Base-by-base conservation (phyloP, 2,329 filamentous ascomycete species). In the Trichoderma hamatum region DNA sequence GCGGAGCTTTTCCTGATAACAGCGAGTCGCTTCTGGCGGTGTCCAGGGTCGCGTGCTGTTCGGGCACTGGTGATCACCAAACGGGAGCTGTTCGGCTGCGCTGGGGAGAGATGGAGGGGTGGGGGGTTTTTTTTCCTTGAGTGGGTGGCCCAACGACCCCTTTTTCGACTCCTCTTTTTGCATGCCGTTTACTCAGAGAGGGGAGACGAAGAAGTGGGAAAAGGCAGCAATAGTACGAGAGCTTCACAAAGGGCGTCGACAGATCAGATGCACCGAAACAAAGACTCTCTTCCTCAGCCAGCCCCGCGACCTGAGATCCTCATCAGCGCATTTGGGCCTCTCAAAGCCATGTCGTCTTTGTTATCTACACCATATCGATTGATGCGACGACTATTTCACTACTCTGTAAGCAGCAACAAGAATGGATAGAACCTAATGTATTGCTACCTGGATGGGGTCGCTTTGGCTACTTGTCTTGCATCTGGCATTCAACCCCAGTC, bases 11-110 rank as follows among this genome's bases (percentile, higher is more conserved):
- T n/a, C 56, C 49, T 54, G 30, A 58, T 59, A 65, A 49, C 64
- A 39, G 30, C 54, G 54, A 61, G 59, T 43, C 34, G 34, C 54
- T 54, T 60, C 56, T 60, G 46, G 65, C 56, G 65, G 55, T 68
- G 64, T 59, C 64, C 59, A 58, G 67, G 67, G 59, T 69, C 67
- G 67, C 67, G 67, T 69, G 67, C 67, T 64, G 51, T 63, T 63
- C 52, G 63, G 51, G 52, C 64, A n/a, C 34, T 59, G 56, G 39
- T 64, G 26, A 51, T 64, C 67, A 64, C 59, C 60, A 69, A 56
- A 51, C 59, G 51, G 67, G 59, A 68, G 56, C 56, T 60, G 58
- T 55, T 55, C 66, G 60, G 59, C 64, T 59, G 26, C 62, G 63
- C 63, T 67, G 64, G 64, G 54, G 54, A 67, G 34, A 24, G 64